Percentiles rank a stretch among this genome's conserved stretches.
Conservation (phyloP, 2,329 filamentous ascomycete species). For the Fusarium virguliforme region DNA sequence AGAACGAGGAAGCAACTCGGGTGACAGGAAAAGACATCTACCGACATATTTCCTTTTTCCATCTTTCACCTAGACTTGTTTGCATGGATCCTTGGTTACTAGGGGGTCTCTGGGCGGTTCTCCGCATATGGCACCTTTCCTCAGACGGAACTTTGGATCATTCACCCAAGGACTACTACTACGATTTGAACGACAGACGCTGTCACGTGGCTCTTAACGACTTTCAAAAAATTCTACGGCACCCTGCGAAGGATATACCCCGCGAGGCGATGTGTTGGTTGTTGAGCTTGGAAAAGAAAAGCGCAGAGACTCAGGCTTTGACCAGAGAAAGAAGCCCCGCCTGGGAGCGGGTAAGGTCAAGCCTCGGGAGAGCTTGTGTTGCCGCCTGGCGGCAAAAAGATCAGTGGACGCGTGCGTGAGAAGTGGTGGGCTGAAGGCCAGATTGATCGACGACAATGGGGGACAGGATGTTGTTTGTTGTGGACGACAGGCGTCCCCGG, state of each 20-base stretch:
- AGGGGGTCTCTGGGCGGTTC: conserved; percentile 49
- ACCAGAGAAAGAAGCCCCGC: conserved; percentile 43
- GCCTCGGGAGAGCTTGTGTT: conserved; percentile 49
- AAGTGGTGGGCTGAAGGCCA: conserved; percentile 56
- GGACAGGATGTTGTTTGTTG: conserved; percentile 49
- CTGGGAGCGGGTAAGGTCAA: conserved; percentile 42
- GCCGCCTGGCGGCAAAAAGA: conserved; percentile 46
- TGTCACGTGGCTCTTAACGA: conserved; percentile 58
- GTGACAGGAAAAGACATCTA: conserved; percentile 46
- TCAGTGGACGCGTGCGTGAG: conserved; percentile 53
- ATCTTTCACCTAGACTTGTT: conserved; percentile 53
- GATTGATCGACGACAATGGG: conserved; percentile 50
- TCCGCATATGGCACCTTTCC: conserved; percentile 51
- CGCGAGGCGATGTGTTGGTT: conserved; percentile 58
- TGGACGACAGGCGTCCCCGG: conserved; percentile 28
- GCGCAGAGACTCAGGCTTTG: conserved; percentile 51
- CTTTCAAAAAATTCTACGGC: conserved; percentile 56
- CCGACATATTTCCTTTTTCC: conserved; percentile 50
- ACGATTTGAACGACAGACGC: conserved; percentile 56
- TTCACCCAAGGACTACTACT: conserved; percentile 54
- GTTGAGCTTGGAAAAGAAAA: conserved; percentile 55
- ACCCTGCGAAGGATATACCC: conserved; percentile 62
- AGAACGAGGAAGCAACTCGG: conserved; percentile 24
- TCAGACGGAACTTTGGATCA: conserved; percentile 55
- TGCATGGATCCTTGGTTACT: conserved; percentile 53